phyloP scores from a whole-genome alignment of 495 filamentous ascomycete species.

The Neurospora pannonica region DNA sequence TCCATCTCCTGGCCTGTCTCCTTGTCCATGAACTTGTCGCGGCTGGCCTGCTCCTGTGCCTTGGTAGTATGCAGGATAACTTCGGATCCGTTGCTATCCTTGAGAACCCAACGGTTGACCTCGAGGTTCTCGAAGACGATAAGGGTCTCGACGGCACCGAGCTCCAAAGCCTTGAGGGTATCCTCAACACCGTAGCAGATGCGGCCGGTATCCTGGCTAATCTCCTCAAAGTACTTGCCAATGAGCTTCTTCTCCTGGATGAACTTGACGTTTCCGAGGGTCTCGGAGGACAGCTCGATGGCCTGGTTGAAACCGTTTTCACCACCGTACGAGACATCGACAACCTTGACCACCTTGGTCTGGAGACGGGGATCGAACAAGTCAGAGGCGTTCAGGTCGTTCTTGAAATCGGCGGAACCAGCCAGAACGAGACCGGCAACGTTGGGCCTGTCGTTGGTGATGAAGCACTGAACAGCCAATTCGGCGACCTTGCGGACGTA shows the following conservation, averaged over 20 bases:
- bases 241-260: conserved; percentile 99
- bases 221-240: conserved; percentile 96
- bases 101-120: conserved; percentile 81
- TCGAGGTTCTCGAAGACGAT: conserved; percentile 99
- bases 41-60: conserved; percentile 61
- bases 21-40: conserved; percentile 84
- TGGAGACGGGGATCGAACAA: conserved; percentile 89
- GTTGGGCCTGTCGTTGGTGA: conserved; percentile 96
- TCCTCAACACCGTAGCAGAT: conserved; percentile 98
- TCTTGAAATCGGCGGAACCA: conserved; percentile 98
- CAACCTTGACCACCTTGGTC: conserved; percentile 95
- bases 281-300: conserved; percentile 89
- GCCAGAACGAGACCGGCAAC: conserved; percentile 89
- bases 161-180: conserved; percentile 92
- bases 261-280: conserved; percentile 98
- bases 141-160: conserved; percentile 85
- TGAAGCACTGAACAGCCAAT: conserved; percentile 95
- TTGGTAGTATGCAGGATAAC: conserved; percentile 83
- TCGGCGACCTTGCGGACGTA: conserved; percentile 98
- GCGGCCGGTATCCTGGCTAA: conserved; percentile 90
- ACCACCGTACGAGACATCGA: conserved; percentile 96
- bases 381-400: conserved; percentile 94
- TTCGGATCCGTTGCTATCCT: conserved; percentile 60
- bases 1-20: conserved; percentile 97
- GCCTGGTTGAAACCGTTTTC: conserved; percentile 99